Percentiles rank a stretch among this genome's conserved stretches.
Evolutionary conservation across 2,329 filamentous ascomycete species (phyloP).

Genomic region (Verticillium zaregamsianum): DNA sequence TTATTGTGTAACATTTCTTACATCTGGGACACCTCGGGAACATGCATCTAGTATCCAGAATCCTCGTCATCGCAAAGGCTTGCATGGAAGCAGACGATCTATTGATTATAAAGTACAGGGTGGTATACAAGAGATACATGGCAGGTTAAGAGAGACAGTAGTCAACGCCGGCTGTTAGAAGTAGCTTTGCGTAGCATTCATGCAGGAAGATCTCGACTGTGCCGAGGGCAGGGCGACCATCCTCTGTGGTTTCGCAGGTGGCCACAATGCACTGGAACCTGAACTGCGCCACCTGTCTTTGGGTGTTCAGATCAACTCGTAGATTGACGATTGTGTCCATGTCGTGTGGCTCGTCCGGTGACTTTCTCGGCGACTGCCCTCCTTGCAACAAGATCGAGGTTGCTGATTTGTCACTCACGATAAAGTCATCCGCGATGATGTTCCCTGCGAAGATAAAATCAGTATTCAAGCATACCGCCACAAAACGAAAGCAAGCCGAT

Average conservation of each 20-base stretch:
- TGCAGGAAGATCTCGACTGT: background rate
- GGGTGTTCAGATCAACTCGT: background rate
- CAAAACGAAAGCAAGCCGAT: too few species aligned
- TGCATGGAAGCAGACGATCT: too few species aligned
- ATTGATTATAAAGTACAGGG: too few species aligned
- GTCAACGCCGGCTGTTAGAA: constrained; percentile 3
- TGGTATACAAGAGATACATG: too few species aligned
- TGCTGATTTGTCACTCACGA: constrained; percentile 8
- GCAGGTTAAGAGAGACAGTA: background rate
- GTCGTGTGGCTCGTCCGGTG: background rate
- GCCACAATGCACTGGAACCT: constrained; percentile 5
- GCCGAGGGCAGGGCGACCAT: background rate
- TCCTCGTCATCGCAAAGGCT: too few species aligned
- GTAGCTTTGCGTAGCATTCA: constrained; percentile 5
- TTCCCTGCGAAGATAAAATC: background rate
- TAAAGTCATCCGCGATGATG: constrained; percentile 11
- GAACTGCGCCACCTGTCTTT: constrained; percentile 1
- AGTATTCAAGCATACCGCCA: background rate
- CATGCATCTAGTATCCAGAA: too few species aligned
- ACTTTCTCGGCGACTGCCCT: constrained; percentile 3
- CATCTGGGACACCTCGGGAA: too few species aligned
- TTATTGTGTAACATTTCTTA: too few species aligned
- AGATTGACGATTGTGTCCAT: constrained; percentile 8
- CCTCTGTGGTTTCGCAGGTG: background rate
- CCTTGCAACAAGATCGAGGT: constrained; percentile 4